Conservation (phyloP, 495 filamentous ascomycete genomes). For the Halenospora varia region DNA sequence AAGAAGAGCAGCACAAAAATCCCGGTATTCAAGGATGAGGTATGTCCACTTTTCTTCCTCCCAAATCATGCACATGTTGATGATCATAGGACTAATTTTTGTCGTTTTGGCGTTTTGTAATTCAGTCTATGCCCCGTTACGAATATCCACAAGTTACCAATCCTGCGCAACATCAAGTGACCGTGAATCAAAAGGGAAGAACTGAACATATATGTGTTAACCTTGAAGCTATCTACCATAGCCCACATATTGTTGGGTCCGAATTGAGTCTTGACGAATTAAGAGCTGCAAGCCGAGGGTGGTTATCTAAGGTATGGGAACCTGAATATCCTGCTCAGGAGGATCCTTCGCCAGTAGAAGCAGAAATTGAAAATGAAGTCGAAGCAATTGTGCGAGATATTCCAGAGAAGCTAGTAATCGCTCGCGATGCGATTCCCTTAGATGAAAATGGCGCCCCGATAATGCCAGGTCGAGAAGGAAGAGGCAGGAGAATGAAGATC, state of each 20-base stretch:
- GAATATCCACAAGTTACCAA: constrained; percentile 33
- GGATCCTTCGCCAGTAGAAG: constrained; percentile 70
- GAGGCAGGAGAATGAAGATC: constrained; percentile 64
- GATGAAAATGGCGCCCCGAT: constrained; percentile 47
- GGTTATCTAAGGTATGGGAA: constrained; percentile 71
- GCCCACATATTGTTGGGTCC: constrained; percentile 56
- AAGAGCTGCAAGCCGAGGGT: constrained; percentile 72
- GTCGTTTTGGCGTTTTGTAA: constrained; percentile 56
- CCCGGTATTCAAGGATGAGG: constrained; percentile 92
- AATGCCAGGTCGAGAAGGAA: constrained; percentile 15
- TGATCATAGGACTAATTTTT: constrained; percentile 92
- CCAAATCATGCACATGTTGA: constrained; percentile 67
- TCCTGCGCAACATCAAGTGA: constrained; percentile 61
- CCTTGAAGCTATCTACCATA: constrained; percentile 78
- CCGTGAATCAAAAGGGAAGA: constrained; percentile 72
- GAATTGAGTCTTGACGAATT: constrained; percentile 92
- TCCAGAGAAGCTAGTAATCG: constrained; percentile 39
- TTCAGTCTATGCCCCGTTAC: constrained; percentile 49
- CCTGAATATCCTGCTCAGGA: constrained; percentile 59
- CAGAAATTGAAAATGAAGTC: constrained; percentile 26
- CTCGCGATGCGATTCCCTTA: constrained; percentile 33
- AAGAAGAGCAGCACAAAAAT: constrained; percentile 76
- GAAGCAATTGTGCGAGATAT: constrained; percentile 18
- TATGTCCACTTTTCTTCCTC: constrained; percentile 52
- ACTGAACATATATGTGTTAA: constrained; percentile 84